Conservation (phyloP, 306 rosid genomes). For the Canavalia gladiata region DNA sequence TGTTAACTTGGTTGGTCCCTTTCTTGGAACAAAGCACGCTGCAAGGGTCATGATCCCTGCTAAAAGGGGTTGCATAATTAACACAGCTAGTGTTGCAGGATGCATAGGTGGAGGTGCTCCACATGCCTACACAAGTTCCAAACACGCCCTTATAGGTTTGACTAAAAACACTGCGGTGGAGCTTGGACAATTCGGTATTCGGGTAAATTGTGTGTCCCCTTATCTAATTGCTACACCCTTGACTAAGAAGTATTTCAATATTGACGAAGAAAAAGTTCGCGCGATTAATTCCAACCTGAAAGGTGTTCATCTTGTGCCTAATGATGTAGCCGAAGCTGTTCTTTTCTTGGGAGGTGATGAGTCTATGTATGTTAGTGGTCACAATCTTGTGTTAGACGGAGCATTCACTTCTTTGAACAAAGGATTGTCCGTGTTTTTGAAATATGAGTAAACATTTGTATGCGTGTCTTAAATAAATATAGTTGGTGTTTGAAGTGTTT, state of each 20-base stretch:
- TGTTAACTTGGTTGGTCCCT: slow-evolving; percentile 54
- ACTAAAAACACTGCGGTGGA: slow-evolving; percentile 54
- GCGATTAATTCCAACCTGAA: slow-evolving; percentile 43
- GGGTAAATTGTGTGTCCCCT: slow-evolving; percentile 63
- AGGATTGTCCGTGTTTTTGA: background rate
- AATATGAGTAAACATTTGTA: too few species aligned
- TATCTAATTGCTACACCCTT: slow-evolving; percentile 40
- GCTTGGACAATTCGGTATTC: slow-evolving; percentile 56
- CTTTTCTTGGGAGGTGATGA: slow-evolving; percentile 63
- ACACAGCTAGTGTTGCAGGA: slow-evolving; percentile 50
- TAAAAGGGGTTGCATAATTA: slow-evolving; percentile 52
- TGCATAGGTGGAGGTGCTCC: slow-evolving; percentile 40
- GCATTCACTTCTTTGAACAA: slow-evolving; percentile 32
- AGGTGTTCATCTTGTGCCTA: slow-evolving; percentile 39
- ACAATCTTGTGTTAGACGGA: slow-evolving; percentile 58
- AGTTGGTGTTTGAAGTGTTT: too few species aligned
- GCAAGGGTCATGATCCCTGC: slow-evolving; percentile 60
- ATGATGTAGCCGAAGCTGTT: slow-evolving; percentile 67
- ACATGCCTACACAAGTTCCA: slow-evolving; percentile 60
- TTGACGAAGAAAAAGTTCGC: slow-evolving; percentile 30
- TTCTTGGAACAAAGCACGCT: slow-evolving; percentile 64
- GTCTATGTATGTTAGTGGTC: slow-evolving; percentile 62
- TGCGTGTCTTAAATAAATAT: too few species aligned
- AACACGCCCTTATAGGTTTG: slow-evolving; percentile 57
- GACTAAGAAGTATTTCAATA: background rate